Base-by-base conservation (phyloP, 768 basidiomycete genomes). In the Lentinula detonsa region DNA sequence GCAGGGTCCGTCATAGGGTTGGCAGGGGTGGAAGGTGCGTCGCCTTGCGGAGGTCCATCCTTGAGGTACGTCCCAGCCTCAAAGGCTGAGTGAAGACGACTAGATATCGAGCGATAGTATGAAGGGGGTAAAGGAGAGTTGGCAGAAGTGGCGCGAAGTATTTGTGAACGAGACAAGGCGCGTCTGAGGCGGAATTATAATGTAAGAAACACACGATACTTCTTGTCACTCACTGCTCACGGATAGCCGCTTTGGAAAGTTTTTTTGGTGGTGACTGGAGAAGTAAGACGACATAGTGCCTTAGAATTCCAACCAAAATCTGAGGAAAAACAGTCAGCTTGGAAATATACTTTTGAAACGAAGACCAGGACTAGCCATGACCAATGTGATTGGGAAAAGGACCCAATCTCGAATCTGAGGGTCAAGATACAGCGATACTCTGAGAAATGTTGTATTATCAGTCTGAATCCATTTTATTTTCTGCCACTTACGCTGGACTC, bases 361-460 rank as follows among this genome's bases (percentile, higher is more conserved):
- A 39, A 63, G 16, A 51, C 53, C 3, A 46, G 9, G 59, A 57
- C 84, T 67, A 64, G 93, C 95, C 95, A 97, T 97, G 71, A 98
- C 94, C 63, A 97, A 78, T 56, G 95, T 98, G 75, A 98, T 97
- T 57, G 95, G 95, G 75, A 98, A 94, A 61, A 98, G 75, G 48
- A 98, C 87, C 90, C 89, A 92, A 70, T 91, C 93, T 67, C 95
- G 86, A 72, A 98, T 98, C 75, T 95, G 92, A 46, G 95, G 95
- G 77, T 98, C 95, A 52, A 98, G 86, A 74, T 94, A 84, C 63
- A 84, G 73, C 42, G 82, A 82, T 13, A 78, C 75, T 51, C 81
- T 84, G 63, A n/a, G 65, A 28, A 50, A 13, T 39, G 1, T 39
- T 21, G 2, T 5, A 3, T 16, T 2, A 51, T 37, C 50, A 15